phyloP scores from a whole-genome alignment of 2,329 filamentous ascomycete genomes.

The Claviceps paspali region DNA sequence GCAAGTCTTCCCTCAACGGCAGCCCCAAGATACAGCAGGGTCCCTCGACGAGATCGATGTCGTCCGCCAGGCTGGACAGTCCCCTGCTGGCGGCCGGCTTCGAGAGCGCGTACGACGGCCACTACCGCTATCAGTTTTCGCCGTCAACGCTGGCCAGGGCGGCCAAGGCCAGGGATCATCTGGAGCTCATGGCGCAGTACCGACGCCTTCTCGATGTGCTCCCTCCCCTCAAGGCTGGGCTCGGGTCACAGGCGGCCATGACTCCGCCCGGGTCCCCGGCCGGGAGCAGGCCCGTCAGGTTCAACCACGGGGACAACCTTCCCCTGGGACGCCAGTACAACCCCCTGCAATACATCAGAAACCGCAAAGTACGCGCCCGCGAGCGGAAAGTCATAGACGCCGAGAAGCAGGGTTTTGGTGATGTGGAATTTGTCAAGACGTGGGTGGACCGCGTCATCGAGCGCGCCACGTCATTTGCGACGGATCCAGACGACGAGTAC shows the following conservation, averaged over 20 bases:
- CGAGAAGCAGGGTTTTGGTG: constrained; percentile 60
- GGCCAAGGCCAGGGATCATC: constrained; percentile 68
- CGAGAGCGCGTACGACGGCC: constrained; percentile 25
- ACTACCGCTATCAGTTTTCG: constrained; percentile 54
- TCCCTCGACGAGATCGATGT: constrained; percentile 23
- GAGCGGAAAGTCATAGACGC: constrained; percentile 63
- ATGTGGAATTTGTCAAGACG: constrained; percentile 52
- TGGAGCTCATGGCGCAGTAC: constrained; percentile 79
- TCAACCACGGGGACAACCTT: constrained; percentile 13
- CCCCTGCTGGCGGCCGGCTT: constrained; percentile 34
- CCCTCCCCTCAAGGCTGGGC: constrained; percentile 48
- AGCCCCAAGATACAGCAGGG: constrained; percentile 40
- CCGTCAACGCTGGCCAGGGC: constrained; percentile 66
- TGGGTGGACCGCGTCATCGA: constrained; percentile 59
- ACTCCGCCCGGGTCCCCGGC: constrained; percentile 27
- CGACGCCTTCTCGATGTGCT: constrained; percentile 63
- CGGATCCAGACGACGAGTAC: constrained; percentile 10
- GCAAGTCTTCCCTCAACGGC: constrained; percentile 43
- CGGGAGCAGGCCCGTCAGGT: constrained; percentile 15
- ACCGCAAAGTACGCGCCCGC: constrained; percentile 68
- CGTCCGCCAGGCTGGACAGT: constrained; percentile 26
- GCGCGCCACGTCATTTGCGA: constrained; percentile 14
- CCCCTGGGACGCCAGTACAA: constrained; percentile 63
- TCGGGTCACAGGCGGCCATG: constrained; percentile 22
- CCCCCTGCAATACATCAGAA: constrained; percentile 82